These are phyloP conservation scores for Kalmusia sp. DNA, from an alignment of 2,329 filamentous ascomycete species.

Conservation along the genomic window DNA sequence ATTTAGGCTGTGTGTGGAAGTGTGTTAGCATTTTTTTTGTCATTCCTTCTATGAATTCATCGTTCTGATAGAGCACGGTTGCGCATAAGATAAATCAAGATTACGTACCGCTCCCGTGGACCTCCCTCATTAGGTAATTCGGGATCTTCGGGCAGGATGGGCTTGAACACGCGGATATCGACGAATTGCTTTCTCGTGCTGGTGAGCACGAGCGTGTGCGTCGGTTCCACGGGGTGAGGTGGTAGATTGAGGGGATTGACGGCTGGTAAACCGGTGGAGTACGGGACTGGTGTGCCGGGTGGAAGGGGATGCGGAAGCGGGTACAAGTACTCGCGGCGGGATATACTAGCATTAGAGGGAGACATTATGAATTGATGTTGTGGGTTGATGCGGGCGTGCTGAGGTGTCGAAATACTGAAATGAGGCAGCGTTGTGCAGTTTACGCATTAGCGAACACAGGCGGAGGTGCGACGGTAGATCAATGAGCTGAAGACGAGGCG, in stretches of 20 bases:
- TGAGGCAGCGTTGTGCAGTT: background rate
- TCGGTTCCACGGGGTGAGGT: constrained; percentile 58
- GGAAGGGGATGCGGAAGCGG: constrained; percentile 57
- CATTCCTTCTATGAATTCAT: background rate
- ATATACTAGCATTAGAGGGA: constrained; percentile 52
- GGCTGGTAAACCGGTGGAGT: constrained; percentile 32
- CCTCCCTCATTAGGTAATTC: constrained; percentile 33
- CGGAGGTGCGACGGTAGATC: no score
- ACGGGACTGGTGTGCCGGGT: constrained; percentile 30
- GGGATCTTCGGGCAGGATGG: constrained; percentile 15
- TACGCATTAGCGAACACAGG: background rate
- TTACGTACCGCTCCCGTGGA: constrained; percentile 26
- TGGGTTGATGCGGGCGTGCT: background rate
- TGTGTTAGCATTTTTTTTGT: background rate
- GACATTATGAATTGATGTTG: constrained; percentile 9
- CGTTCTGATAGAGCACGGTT: background rate
- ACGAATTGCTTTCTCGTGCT: constrained; percentile 65
- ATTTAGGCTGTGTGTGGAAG: constrained; percentile 57
- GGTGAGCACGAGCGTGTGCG: constrained; percentile 70
- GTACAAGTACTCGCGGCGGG: constrained; percentile 64
- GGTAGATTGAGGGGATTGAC: constrained; percentile 34
- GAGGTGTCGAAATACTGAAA: background rate
- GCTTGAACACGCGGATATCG: constrained; percentile 63
- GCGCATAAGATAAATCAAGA: no score
- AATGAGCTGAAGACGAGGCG: background rate